phyloP scores from a whole-genome alignment of 2,329 filamentous ascomycete genomes.

The Fusarium mundagurra region DNA sequence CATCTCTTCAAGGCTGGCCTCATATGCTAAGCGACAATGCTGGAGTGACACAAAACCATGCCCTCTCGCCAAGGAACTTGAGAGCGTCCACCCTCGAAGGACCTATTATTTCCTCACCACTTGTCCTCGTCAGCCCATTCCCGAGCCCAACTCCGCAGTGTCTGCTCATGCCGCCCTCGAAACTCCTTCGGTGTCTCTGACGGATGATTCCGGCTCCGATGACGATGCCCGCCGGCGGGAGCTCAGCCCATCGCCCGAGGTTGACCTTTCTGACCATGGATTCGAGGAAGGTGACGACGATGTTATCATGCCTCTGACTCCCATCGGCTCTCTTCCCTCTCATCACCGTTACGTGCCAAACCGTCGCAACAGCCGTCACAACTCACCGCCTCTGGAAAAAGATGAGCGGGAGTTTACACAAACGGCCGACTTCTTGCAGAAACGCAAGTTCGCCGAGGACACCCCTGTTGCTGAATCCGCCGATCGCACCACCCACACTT shows the following conservation, averaged over 20 bases:
- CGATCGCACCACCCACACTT: constrained; percentile 43
- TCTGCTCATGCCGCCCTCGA: constrained; percentile 64
- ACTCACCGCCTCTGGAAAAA: constrained; percentile 88
- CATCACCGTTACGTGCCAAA: constrained; percentile 52
- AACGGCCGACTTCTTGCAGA: constrained; percentile 86
- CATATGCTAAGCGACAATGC: constrained; percentile 86
- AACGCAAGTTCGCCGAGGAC: constrained; percentile 66
- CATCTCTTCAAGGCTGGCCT: constrained; percentile 89
- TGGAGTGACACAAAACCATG: constrained; percentile 84
- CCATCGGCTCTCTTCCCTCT: constrained; percentile 71
- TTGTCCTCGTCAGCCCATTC: constrained; percentile 83
- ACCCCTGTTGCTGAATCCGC: constrained; percentile 41
- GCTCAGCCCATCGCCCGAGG: constrained; percentile 89
- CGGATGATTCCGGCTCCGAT: constrained; percentile 66
- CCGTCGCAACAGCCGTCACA: constrained; percentile 65
- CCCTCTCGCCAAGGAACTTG: constrained; percentile 91
- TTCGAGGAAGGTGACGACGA: constrained; percentile 79
- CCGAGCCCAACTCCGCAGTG: constrained; percentile 54
- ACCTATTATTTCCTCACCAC: constrained; percentile 97
- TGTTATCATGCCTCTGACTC: constrained; percentile 66
- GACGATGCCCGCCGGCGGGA: constrained; percentile 77
- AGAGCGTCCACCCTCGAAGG: constrained; percentile 90
- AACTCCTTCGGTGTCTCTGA: constrained; percentile 81
- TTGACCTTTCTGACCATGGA: constrained; percentile 88
- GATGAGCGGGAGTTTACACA: constrained; percentile 98